Conservation (phyloP, 208 protist genomes). For the Vickermania spadyakhi region DNA sequence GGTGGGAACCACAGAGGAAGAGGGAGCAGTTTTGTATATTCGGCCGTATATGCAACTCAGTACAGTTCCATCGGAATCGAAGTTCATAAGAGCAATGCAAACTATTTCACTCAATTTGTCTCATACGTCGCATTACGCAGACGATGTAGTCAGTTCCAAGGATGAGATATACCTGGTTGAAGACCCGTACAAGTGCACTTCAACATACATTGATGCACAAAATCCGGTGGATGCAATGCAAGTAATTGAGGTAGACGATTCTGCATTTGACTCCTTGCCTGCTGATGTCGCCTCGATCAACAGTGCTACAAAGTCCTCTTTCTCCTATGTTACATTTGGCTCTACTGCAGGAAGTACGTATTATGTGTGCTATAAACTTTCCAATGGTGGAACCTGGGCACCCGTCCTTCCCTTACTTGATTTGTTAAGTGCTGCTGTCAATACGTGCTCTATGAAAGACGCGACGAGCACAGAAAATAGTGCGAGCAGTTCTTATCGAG, state of each 20-base stretch:
- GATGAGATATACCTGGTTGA: slow-evolving; percentile 64
- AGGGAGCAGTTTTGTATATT: slow-evolving; percentile 43
- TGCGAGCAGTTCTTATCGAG: slow-evolving; percentile 21
- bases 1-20: slow-evolving; percentile 9
- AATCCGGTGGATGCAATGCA: slow-evolving; percentile 23
- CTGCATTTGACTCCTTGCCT: slow-evolving; percentile 51
- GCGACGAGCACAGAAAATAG: slow-evolving; percentile 24
- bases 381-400: slow-evolving; percentile 59
- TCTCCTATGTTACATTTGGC: slow-evolving; percentile 44
- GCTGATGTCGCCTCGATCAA: slow-evolving; percentile 29
- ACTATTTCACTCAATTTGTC: slow-evolving; percentile 62
- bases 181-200: slow-evolving; percentile 49
- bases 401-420: slow-evolving; percentile 41
- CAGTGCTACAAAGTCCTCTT: slow-evolving; percentile 16
- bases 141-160: slow-evolving; percentile 43
- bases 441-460: slow-evolving; percentile 16
- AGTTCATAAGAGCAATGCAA: slow-evolving; percentile 52
- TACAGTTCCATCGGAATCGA: slow-evolving; percentile 32
- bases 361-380: slow-evolving; percentile 72
- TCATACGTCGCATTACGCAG: slow-evolving; percentile 22
- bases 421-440: slow-evolving; percentile 26
- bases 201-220: slow-evolving; percentile 45
- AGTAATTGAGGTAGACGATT: slow-evolving; percentile 49
- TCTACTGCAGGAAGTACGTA: slow-evolving; percentile 12
- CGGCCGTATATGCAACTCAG: slow-evolving; percentile 64